phyloP scores from a whole-genome alignment of 2,329 filamentous ascomycete genomes.

The Elsinoe batatas region DNA sequence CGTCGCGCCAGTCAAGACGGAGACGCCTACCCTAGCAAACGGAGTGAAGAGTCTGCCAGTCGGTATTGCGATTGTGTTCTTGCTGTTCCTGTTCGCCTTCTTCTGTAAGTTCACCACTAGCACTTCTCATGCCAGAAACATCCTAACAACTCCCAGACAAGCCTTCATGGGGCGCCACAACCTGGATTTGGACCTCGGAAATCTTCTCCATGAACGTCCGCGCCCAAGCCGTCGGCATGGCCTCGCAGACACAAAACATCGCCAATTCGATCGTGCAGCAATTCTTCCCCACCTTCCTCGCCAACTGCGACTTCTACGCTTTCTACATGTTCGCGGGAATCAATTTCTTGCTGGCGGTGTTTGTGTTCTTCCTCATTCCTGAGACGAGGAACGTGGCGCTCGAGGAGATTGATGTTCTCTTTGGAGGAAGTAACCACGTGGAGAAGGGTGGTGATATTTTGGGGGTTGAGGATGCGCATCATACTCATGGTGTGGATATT shows the following conservation, averaged over 20 bases:
- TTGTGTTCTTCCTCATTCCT: slow-evolving; percentile 35
- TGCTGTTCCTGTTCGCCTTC: slow-evolving; percentile 44
- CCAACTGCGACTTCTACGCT: slow-evolving; percentile 47
- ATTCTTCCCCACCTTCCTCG: slow-evolving; percentile 59
- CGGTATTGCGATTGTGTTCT: slow-evolving; percentile 58
- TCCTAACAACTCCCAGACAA: slow-evolving; percentile 38
- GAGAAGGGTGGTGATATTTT: slow-evolving; percentile 44
- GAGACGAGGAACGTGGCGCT: slow-evolving; percentile 39
- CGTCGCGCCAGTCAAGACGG: slow-evolving; percentile 47
- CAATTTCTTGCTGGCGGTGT: slow-evolving; percentile 32
- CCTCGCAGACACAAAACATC: slow-evolving; percentile 46
- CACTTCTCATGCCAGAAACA: slow-evolving; percentile 16
- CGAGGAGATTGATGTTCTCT: slow-evolving; percentile 48
- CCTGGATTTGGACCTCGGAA: slow-evolving; percentile 63
- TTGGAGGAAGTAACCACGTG: slow-evolving; percentile 48
- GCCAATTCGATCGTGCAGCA: slow-evolving; percentile 60
- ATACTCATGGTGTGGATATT: slow-evolving; percentile 18
- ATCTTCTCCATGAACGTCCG: slow-evolving; percentile 64
- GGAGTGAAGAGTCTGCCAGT: slow-evolving; percentile 50
- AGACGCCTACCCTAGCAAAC: slow-evolving; percentile 45
- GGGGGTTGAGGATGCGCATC: slow-evolving; percentile 27
- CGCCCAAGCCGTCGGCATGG: slow-evolving; percentile 61
- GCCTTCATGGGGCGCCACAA: slow-evolving; percentile 58
- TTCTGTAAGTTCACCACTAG: slow-evolving; percentile 14
- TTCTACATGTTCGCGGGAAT: slow-evolving; percentile 47